These are phyloP conservation scores for Jaapia argillacea DNA, from an alignment of 768 basidiomycete genomes.

Conservation along the genomic window DNA sequence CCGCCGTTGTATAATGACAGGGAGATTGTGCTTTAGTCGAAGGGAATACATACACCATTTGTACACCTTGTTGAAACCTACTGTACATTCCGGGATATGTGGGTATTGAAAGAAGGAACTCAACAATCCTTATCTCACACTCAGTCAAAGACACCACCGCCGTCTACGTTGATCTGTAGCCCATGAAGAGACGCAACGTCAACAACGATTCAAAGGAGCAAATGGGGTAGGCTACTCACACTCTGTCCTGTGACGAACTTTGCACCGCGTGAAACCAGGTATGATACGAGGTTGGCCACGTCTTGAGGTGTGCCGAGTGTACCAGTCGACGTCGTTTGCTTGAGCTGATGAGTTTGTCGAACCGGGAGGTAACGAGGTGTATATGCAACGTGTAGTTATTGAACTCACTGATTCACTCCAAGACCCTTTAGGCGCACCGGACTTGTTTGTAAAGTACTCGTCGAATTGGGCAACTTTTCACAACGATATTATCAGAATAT, in stretches of 20 bases:
- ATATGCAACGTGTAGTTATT: too few relatives aligned
- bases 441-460: slow-evolving; percentile 2
- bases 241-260: slow-evolving; percentile 7
- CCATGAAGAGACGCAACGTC: not conserved
- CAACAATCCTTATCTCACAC: too few relatives aligned
- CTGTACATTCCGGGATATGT: too few relatives aligned
- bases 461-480: slow-evolving; percentile 1
- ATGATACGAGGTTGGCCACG: slow-evolving; percentile 7
- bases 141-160: not conserved
- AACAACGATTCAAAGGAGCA: not conserved
- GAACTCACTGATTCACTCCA: slow-evolving; percentile 1
- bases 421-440: slow-evolving; percentile 1
- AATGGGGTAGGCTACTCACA: not conserved
- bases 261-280: slow-evolving; percentile 5
- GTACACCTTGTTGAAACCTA: too few relatives aligned
- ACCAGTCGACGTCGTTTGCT: not conserved
- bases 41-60: too few relatives aligned
- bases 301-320: slow-evolving; percentile 3
- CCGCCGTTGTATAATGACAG: too few relatives aligned
- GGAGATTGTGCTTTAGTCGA: too few relatives aligned
- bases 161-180: not conserved
- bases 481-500: not conserved
- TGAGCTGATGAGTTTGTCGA: not conserved
- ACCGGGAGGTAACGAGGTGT: too few relatives aligned
- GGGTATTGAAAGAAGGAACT: too few relatives aligned